A percentile compares a stretch with the other conserved stretches of the same genome.
Conservation (phyloP, 2,329 filamentous ascomycete species). For the Xylariaceae sp. region DNA sequence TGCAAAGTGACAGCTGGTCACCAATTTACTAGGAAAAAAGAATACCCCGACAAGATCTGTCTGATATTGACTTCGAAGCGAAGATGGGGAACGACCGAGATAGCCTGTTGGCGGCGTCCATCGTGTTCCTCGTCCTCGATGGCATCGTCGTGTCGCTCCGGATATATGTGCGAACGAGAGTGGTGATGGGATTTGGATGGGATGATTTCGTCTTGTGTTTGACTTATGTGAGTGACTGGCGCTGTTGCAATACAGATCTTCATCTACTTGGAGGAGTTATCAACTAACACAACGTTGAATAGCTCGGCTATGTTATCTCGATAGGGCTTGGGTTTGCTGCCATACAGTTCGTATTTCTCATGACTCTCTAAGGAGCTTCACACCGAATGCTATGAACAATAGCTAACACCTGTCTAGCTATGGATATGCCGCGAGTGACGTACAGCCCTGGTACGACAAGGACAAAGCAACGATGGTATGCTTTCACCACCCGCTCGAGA, state of each 20-base stretch:
- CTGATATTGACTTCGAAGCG: background rate
- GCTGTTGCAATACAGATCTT: background rate
- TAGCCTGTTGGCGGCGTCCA: conserved; percentile 25
- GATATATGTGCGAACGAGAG: conserved; percentile 29
- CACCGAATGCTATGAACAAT: too few relatives aligned
- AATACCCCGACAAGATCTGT: background rate
- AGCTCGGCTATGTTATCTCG: conserved; percentile 29
- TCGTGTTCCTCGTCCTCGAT: conserved; percentile 28
- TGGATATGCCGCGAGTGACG: conserved; percentile 28
- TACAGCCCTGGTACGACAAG: conserved; percentile 25
- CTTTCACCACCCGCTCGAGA: background rate
- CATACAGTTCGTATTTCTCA: conserved; percentile 19
- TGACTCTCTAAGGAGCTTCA: background rate
- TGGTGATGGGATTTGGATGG: conserved; percentile 30
- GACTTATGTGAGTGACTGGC: conserved; percentile 25
- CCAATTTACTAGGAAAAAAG: background rate
- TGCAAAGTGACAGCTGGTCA: background rate
- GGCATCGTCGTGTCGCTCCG: conserved; percentile 24
- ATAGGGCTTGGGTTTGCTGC: conserved; percentile 29
- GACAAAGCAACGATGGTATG: conserved; percentile 18
- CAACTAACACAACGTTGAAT: conserved; percentile 11
- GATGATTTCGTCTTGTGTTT: conserved; percentile 30
- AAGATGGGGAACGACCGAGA: conserved; percentile 15
- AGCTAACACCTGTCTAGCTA: conserved; percentile 19
- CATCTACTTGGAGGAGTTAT: background rate